These are phyloP conservation scores for Globisporangium lucens DNA, from an alignment of 352 stramenopile species.

Conservation along the genomic window DNA sequence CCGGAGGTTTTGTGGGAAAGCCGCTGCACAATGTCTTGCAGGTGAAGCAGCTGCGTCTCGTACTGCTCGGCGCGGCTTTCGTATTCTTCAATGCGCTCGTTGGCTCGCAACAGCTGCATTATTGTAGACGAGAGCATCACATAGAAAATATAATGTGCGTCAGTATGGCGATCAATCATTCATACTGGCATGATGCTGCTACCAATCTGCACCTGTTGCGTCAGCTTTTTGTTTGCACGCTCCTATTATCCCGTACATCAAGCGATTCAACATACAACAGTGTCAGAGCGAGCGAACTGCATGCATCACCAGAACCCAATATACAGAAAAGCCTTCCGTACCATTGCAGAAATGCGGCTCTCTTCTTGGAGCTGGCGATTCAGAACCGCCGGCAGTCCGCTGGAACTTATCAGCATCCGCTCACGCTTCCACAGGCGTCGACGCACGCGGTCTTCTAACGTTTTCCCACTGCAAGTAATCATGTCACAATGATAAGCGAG, in stretches of 20 bases:
- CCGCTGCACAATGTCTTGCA: slow-evolving; percentile 31
- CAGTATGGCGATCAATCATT: neutral
- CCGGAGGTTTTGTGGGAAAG: slow-evolving; percentile 23
- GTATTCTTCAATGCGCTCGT: slow-evolving; percentile 46
- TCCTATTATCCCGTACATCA: slow-evolving; percentile 21
- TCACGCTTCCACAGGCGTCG: slow-evolving; percentile 58
- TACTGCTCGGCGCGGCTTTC: slow-evolving; percentile 43
- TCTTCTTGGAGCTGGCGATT: slow-evolving; percentile 33
- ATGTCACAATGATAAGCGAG: neutral
- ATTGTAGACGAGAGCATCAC: neutral
- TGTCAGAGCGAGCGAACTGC: neutral
- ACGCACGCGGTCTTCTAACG: slow-evolving; percentile 33
- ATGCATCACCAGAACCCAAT: no score
- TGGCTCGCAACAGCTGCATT: slow-evolving; percentile 38
- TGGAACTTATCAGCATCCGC: slow-evolving; percentile 41
- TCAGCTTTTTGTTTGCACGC: slow-evolving; percentile 56
- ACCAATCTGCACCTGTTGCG: slow-evolving; percentile 40
- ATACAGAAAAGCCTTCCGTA: slow-evolving; percentile 14
- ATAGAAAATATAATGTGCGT: neutral
- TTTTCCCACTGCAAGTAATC: slow-evolving; percentile 29
- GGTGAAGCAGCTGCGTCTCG: slow-evolving; percentile 37
- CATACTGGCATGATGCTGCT: no score
- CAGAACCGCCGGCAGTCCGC: slow-evolving; percentile 26
- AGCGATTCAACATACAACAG: slow-evolving; percentile 1
- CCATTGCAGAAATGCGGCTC: slow-evolving; percentile 31